Evolutionary conservation across 2,329 filamentous ascomycete species (phyloP), one percentile per base, ranked within the genome.

Genomic region (Coniochaeta sp.): DNA sequence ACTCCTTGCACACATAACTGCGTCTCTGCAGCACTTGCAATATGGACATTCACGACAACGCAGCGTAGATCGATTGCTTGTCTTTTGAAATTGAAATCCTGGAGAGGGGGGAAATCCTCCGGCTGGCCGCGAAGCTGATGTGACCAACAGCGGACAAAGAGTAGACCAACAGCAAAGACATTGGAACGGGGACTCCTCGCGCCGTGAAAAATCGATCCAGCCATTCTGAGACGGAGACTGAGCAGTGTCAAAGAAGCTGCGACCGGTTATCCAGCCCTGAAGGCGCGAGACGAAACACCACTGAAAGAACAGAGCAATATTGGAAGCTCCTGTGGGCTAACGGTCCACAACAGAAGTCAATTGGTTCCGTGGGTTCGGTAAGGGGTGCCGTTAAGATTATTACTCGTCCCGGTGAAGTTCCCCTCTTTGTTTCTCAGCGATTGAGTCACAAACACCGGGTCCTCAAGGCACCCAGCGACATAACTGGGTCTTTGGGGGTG

Each of bases 201-300:
- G n/a, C n/a, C n/a, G n/a, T 7, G 47, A 10, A 52, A 30, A 30
- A 17, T 28, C n/a, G n/a, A n/a, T n/a, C n/a, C n/a, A n/a, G n/a
- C n/a, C n/a, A n/a, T n/a, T n/a, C n/a, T 34, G 32, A 34, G 12
- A 34, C 32, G 32, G 32, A 26, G 52, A 57, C 4, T 57, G 32
- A 36, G 34, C 6, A n/a, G 4, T 10, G n/a, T 24, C 55, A 57
- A 32, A 57, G 36, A 57, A 28, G n/a, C 40, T 30, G 30, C 24
- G 19, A 40, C 24, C 55, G 12, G 9, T 14, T 44, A 57, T 57
- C 4, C 12, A 22, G 36, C 22, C 54, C 19, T 44, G 8, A 19
- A 30, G 38, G 55, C 55, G 55, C 55, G 55, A 26, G 32, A 57
- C 55, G 55, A 57, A 57, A 57, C 55, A 44, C 55, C 55, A 57